A percentile compares a stretch with the other conserved stretches of the same genome.
phyloP scores from a whole-genome alignment of 2,329 filamentous ascomycete species.

The Pseudogymnoascus sp. region DNA sequence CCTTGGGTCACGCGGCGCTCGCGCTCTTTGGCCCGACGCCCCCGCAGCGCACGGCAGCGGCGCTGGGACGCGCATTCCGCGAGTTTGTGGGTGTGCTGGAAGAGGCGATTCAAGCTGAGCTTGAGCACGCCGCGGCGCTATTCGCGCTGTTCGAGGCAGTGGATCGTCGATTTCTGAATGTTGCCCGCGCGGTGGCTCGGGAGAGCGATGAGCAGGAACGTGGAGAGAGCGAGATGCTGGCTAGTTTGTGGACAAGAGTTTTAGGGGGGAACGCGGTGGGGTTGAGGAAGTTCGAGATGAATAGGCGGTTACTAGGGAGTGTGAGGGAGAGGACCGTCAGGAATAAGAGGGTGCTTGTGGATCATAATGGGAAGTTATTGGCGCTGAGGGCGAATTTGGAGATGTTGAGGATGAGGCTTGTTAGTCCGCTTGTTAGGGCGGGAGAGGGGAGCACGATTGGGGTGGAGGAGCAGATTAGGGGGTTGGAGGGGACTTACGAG shows the following conservation, averaged over 20 bases:
- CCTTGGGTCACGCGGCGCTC: conserved; percentile 60
- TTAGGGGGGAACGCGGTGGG: conserved; percentile 67
- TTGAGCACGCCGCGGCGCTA: conserved; percentile 69
- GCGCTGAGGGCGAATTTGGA: conserved; percentile 82
- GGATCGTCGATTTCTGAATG: conserved; percentile 81
- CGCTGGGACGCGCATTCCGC: conserved; percentile 78
- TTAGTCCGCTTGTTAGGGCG: conserved; percentile 72
- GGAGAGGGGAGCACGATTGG: conserved; percentile 60
- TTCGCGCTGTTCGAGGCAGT: conserved; percentile 89
- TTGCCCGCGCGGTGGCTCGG: conserved; percentile 76
- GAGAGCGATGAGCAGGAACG: conserved; percentile 77
- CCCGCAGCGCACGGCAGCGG: conserved; percentile 70
- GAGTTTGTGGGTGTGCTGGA: conserved; percentile 83
- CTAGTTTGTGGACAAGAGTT: conserved; percentile 76
- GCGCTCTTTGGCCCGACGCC: conserved; percentile 72
- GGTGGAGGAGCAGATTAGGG: conserved; percentile 77
- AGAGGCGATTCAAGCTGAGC: conserved; percentile 77
- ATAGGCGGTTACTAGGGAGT: conserved; percentile 68
- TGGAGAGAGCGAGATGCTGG: conserved; percentile 71
- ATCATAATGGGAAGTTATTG: conserved; percentile 77
- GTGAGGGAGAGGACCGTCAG: conserved; percentile 76
- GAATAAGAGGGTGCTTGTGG: conserved; percentile 79
- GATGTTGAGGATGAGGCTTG: conserved; percentile 71
- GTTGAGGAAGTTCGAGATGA: conserved; percentile 87
- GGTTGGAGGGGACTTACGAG: conserved; percentile 69